Conservation (phyloP, 2,329 filamentous ascomycete species). For the Venturia oleaginea region DNA sequence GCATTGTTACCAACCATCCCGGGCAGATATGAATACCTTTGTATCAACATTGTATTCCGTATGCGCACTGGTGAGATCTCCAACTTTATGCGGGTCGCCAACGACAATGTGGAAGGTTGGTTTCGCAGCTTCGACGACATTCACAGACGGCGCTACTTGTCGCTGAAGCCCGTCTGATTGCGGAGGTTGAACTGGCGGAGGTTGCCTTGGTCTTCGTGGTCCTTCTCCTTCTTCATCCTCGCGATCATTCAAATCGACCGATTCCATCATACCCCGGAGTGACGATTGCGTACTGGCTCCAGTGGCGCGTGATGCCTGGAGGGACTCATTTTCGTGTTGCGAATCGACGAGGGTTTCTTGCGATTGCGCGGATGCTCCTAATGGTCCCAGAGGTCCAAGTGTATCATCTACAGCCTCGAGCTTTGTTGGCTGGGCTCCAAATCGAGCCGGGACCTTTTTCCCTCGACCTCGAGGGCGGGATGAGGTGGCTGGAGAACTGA, state of each 20-base stretch:
- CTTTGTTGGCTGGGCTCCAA: slow-evolving; percentile 58
- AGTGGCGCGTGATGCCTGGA: not conserved
- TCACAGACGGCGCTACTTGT: slow-evolving; percentile 66
- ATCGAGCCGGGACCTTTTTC: slow-evolving; percentile 1
- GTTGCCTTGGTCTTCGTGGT: slow-evolving; percentile 46
- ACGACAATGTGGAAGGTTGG: slow-evolving; percentile 85
- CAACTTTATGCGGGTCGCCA: slow-evolving; percentile 95
- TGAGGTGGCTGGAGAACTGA: not conserved
- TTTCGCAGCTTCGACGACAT: slow-evolving; percentile 86
- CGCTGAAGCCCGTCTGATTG: slow-evolving; percentile 28
- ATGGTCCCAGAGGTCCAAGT: slow-evolving; percentile 65
- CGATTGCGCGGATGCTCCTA: slow-evolving; percentile 42
- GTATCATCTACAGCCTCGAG: slow-evolving; percentile 70
- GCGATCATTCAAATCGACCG: slow-evolving; percentile 63
- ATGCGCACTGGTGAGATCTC: slow-evolving; percentile 91
- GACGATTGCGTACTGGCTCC: slow-evolving; percentile 25
- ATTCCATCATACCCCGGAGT: slow-evolving; percentile 48
- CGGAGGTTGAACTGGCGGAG: slow-evolving; percentile 51
- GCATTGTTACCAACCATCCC: not conserved
- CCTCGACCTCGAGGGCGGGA: slow-evolving; percentile 3
- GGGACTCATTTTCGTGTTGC: not conserved
- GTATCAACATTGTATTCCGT: slow-evolving; percentile 96
- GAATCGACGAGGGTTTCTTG: not conserved
- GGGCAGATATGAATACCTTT: slow-evolving; percentile 52
- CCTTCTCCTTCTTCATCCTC: slow-evolving; percentile 35